Percentiles rank a stretch among this genome's conserved stretches.
These are phyloP conservation scores for Pseudocercospora macadamiae DNA, from an alignment of 2,329 filamentous ascomycete genomes.

Conservation along the genomic window DNA sequence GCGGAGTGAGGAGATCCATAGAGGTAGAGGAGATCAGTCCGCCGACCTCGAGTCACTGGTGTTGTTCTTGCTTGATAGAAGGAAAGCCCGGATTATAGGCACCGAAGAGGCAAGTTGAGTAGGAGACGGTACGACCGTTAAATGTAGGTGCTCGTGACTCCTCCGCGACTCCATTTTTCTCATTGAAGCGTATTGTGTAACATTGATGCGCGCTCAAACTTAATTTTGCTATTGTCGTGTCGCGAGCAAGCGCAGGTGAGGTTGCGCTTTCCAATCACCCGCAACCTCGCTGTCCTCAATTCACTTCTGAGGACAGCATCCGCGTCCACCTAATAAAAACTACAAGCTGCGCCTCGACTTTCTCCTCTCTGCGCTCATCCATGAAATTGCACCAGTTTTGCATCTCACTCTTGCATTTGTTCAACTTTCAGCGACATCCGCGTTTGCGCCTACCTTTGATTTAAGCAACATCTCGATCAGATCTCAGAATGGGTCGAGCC, in stretches of 20 bases:
- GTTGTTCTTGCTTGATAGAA: no score
- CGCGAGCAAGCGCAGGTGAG: not conserved
- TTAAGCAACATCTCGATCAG: not conserved
- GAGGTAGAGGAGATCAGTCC: no score
- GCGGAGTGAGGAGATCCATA: no score
- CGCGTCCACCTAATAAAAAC: not conserved
- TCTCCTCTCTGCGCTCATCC: constrained; percentile 3
- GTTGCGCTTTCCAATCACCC: not conserved
- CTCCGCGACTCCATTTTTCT: not conserved
- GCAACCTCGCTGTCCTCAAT: not conserved
- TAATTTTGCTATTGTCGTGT: not conserved
- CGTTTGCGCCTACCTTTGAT: not conserved
- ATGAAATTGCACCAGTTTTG: constrained; percentile 5
- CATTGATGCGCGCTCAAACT: not conserved
- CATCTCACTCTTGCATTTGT: constrained; percentile 12
- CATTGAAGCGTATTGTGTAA: not conserved
- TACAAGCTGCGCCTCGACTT: not conserved
- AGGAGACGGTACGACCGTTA: not conserved
- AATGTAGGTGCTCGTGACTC: not conserved
- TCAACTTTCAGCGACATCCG: not conserved
- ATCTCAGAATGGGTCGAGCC: constrained; percentile 7
- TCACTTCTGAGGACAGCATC: not conserved
- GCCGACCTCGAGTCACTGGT: no score
- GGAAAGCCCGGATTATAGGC: not conserved
- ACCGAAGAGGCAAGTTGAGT: not conserved